Evolutionary conservation across 1,284 basidiomycete species (phyloP).

Genomic region (Puccinia horiana): DNA sequence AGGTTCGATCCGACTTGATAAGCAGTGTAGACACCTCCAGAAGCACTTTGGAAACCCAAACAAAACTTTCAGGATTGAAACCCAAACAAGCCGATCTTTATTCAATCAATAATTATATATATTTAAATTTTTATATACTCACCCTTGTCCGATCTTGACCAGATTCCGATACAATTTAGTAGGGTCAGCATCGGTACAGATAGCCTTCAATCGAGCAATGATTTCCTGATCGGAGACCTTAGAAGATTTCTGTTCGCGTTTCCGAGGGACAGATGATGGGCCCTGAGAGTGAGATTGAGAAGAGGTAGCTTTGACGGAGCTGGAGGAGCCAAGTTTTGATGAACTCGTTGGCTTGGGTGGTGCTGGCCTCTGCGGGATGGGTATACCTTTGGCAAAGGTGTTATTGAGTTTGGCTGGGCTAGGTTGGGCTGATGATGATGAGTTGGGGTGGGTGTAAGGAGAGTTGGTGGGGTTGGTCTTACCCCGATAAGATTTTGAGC

Average conservation of each 20-base stretch:
- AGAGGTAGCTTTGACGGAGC: constrained; percentile 58
- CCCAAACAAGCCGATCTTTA: too few relatives aligned
- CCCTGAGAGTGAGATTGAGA: constrained; percentile 62
- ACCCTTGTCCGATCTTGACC: constrained; percentile 97
- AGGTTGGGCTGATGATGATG: constrained; percentile 54
- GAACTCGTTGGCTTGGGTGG: constrained; percentile 40
- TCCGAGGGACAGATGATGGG: constrained; percentile 53
- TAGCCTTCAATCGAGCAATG: constrained; percentile 82
- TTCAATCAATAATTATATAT: too few relatives aligned
- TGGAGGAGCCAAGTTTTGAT: constrained; percentile 52
- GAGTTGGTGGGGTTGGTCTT: constrained; percentile 50
- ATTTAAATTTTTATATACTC: constrained; percentile 58
- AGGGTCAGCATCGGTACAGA: constrained; percentile 96
- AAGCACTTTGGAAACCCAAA: constrained; percentile 67
- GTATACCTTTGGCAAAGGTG: constrained; percentile 29
- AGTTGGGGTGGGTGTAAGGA: constrained; percentile 56
- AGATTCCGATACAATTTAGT: constrained; percentile 87
- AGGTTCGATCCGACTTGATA: constrained; percentile 91
- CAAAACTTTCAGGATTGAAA: constrained; percentile 50
- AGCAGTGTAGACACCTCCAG: constrained; percentile 96
- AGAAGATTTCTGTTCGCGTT: constrained; percentile 55
- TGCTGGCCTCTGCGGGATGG: constrained; percentile 45
- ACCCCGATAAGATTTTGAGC: constrained; percentile 53
- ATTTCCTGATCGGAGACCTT: constrained; percentile 76
- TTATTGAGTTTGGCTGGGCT: constrained; percentile 44